These are phyloP conservation scores for Xylaria scruposa DNA, from an alignment of 495 filamentous ascomycete genomes.

Conservation along the genomic window DNA sequence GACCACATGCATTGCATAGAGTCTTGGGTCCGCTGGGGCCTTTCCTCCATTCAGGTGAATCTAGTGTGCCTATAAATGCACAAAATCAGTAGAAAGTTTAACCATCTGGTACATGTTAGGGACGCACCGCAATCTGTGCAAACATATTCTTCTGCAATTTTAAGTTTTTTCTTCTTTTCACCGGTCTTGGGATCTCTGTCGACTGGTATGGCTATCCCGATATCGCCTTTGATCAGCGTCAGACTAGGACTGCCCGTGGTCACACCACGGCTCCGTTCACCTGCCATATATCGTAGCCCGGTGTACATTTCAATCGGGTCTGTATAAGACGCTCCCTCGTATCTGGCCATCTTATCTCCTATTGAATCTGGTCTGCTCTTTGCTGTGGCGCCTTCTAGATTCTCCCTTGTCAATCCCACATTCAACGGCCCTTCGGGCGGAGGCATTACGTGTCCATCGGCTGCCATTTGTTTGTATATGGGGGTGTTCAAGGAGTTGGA, in stretches of 20 bases:
- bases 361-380: slow-evolving; percentile 74
- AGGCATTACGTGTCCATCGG: slow-evolving; percentile 61
- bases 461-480: slow-evolving; percentile 34
- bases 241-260: slow-evolving; percentile 84
- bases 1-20: slow-evolving; percentile 94
- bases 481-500: slow-evolving; percentile 31
- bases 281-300: slow-evolving; percentile 84
- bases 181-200: slow-evolving; percentile 72
- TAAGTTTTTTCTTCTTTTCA: slow-evolving; percentile 88
- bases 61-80: slow-evolving; percentile 65
- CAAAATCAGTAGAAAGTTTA: not conserved
- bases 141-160: slow-evolving; percentile 90
- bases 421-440: slow-evolving; percentile 74
- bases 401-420: slow-evolving; percentile 73
- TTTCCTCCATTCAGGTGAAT: slow-evolving; percentile 97
- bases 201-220: slow-evolving; percentile 79
- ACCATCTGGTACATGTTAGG: slow-evolving; percentile 5
- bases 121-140: slow-evolving; percentile 87
- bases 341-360: slow-evolving; percentile 75
- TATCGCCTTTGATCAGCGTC: slow-evolving; percentile 82
- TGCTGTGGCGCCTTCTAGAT: slow-evolving; percentile 77
- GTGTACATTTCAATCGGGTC: slow-evolving; percentile 95
- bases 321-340: slow-evolving; percentile 76
- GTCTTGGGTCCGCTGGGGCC: slow-evolving; percentile 94
- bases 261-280: slow-evolving; percentile 87